These are phyloP conservation scores for Nemania serpens DNA, from an alignment of 2,329 filamentous ascomycete species.

Conservation along the genomic window DNA sequence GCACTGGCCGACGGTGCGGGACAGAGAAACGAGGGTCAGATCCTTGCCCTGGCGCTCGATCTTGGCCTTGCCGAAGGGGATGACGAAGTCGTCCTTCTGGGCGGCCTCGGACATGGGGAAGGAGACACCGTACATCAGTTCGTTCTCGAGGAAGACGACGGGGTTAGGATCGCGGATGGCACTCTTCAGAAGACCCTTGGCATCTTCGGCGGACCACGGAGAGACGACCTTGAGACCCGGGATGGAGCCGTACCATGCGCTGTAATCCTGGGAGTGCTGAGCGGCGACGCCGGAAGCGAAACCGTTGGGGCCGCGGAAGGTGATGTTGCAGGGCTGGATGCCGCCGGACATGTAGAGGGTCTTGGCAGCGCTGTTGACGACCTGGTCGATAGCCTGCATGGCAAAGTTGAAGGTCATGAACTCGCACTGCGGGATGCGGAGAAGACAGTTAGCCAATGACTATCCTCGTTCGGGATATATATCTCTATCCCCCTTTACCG, in stretches of 20 bases:
- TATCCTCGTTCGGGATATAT: too few species aligned
- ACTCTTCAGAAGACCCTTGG: constrained; percentile 96
- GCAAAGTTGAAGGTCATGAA: constrained; percentile 99
- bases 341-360: constrained; percentile 99
- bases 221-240: constrained; percentile 96
- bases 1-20: constrained; percentile 92
- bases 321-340: constrained; percentile 99
- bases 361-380: constrained; percentile 98
- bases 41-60: constrained; percentile 96
- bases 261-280: constrained; percentile 99
- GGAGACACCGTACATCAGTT: constrained; percentile 86
- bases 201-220: constrained; percentile 96
- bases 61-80: constrained; percentile 99
- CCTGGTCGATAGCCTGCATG: constrained; percentile 99
- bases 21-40: constrained; percentile 91
- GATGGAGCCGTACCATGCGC: constrained; percentile 98
- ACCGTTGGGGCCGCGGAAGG: constrained; percentile 98
- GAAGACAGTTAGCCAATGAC: constrained; percentile 17
- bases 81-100: constrained; percentile 93
- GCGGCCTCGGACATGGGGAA: constrained; percentile 98
- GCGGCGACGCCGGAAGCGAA: constrained; percentile 95
- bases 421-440: constrained; percentile 69
- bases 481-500: too few species aligned
- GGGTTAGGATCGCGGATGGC: constrained; percentile 98
- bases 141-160: constrained; percentile 88